A percentile compares a stretch with the other conserved stretches of the same genome.
Evolutionary conservation across 495 filamentous ascomycete genomes (phyloP).

Genomic region (Oidiodendron maius): DNA sequence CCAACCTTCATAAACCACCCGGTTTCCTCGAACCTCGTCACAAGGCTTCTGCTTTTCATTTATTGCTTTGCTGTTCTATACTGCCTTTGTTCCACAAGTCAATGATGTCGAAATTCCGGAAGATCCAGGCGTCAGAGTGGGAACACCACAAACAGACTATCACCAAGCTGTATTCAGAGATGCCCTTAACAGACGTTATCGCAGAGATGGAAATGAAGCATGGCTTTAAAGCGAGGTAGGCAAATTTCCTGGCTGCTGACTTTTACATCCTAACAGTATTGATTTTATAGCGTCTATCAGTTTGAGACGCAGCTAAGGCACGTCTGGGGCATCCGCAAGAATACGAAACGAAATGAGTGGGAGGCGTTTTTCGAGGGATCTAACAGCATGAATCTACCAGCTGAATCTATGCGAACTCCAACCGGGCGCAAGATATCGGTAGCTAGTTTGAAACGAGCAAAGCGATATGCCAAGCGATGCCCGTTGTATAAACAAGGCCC

Average conservation of each 20-base stretch:
- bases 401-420: too few relatives aligned
- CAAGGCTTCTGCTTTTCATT: too few relatives aligned
- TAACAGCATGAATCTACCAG: neutral
- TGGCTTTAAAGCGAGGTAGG: slow-evolving; percentile 5
- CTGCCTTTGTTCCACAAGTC: neutral
- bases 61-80: too few relatives aligned
- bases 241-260: neutral
- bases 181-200: neutral
- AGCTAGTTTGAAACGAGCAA: neutral
- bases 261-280: neutral
- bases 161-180: neutral
- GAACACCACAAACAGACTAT: slow-evolving; percentile 2
- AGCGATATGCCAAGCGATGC: neutral
- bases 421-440: neutral
- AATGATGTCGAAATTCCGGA: slow-evolving; percentile 1
- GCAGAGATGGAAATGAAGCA: neutral
- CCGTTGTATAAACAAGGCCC: neutral
- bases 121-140: slow-evolving; percentile 1
- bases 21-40: too few relatives aligned
- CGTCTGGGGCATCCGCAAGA: slow-evolving; percentile 1
- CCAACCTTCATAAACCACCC: too few relatives aligned
- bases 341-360: slow-evolving; percentile 2
- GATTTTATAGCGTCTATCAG: neutral
- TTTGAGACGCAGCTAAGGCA: slow-evolving; percentile 4
- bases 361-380: neutral